These are phyloP conservation scores for Parsonsia alboflavescens DNA, from an alignment of 257 asterid genomes.

Conservation along the genomic window DNA sequence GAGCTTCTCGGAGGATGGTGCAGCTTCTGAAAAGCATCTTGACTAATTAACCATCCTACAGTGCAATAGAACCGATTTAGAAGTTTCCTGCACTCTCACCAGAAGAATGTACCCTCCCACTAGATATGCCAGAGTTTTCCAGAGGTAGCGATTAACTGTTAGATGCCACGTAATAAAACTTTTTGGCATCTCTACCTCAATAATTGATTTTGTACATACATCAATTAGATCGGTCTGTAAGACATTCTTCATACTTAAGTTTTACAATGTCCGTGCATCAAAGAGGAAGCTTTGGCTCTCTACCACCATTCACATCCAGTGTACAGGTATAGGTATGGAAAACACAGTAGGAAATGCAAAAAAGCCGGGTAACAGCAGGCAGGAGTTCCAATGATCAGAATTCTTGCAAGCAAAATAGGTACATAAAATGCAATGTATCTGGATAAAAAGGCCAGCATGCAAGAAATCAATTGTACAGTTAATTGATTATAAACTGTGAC, in stretches of 20 bases:
- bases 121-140: background rate
- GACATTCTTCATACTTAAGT: background rate
- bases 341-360: background rate
- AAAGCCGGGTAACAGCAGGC: background rate
- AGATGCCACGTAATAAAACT: background rate
- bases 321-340: background rate
- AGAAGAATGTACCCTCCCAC: background rate
- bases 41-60: background rate
- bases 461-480: background rate
- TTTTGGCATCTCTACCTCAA: background rate
- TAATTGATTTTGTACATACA: background rate
- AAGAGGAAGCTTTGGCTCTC: background rate
- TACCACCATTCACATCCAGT: background rate
- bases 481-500: background rate
- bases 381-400: background rate
- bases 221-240: background rate
- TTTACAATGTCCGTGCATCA: background rate
- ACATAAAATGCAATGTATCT: background rate
- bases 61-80: background rate
- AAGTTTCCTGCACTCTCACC: background rate
- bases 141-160: background rate
- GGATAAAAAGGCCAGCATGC: background rate
- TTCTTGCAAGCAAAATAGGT: background rate
- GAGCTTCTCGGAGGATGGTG: conserved; percentile 5
- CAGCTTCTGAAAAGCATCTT: background rate